These are phyloP conservation scores for Fusarium floridanum DNA, from an alignment of 2,329 filamentous ascomycete species.

Conservation along the genomic window DNA sequence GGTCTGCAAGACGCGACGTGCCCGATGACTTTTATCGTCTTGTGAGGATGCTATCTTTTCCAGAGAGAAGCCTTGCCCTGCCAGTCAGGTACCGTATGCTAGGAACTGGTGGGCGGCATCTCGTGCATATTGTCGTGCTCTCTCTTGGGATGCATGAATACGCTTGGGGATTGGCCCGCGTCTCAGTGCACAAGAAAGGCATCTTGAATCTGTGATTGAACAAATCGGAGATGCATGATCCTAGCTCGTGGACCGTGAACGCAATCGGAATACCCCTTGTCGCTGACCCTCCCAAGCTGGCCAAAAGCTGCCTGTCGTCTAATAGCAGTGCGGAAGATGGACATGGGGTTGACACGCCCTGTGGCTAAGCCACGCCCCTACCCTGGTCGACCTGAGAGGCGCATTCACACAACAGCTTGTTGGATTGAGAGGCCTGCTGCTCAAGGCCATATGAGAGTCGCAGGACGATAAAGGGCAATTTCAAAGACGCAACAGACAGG, in stretches of 20 bases:
- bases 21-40: slow-evolving; percentile 5
- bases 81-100: slow-evolving; percentile 19
- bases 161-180: slow-evolving; percentile 38
- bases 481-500: slow-evolving; percentile 11
- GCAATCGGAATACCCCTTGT: slow-evolving; percentile 36
- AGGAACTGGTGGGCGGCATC: slow-evolving; percentile 37
- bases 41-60: slow-evolving; percentile 14
- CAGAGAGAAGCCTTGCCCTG: slow-evolving; percentile 15
- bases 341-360: slow-evolving; percentile 28
- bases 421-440: slow-evolving; percentile 3
- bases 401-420: slow-evolving; percentile 32
- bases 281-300: slow-evolving; percentile 17
- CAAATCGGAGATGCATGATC: slow-evolving; percentile 45
- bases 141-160: slow-evolving; percentile 16
- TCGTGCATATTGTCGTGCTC: slow-evolving; percentile 24
- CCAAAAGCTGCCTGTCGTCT: slow-evolving; percentile 16
- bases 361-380: slow-evolving; percentile 32
- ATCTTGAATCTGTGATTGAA: slow-evolving; percentile 46
- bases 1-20: slow-evolving; percentile 4
- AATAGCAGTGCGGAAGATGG: slow-evolving; percentile 18
- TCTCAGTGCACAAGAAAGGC: slow-evolving; percentile 32
- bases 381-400: slow-evolving; percentile 35
- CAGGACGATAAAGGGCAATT: slow-evolving; percentile 19
- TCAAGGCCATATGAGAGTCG: slow-evolving; percentile 19
- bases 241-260: slow-evolving; percentile 34